Evolutionary conservation across 2,329 filamentous ascomycete genomes (phyloP).

Genomic region (Fusarium coicis): DNA sequence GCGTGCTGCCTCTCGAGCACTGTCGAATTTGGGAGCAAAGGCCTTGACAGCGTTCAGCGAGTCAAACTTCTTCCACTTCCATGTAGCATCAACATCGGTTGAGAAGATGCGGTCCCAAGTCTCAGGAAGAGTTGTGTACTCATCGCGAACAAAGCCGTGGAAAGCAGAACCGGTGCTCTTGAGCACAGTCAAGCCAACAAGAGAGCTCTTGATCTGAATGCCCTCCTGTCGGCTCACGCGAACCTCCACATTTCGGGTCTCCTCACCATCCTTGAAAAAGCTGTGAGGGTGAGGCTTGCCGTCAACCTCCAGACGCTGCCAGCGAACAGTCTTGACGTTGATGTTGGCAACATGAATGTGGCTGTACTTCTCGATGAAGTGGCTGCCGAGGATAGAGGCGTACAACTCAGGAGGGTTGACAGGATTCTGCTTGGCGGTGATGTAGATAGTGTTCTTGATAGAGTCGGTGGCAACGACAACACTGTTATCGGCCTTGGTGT

Average conservation of each 20-base stretch:
- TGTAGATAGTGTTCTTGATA: constrained; percentile 97
- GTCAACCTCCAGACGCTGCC: constrained; percentile 88
- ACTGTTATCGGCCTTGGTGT: constrained; percentile 93
- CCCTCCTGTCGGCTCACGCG: constrained; percentile 74
- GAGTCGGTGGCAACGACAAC: constrained; percentile 96
- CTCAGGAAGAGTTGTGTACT: constrained; percentile 90
- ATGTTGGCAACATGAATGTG: constrained; percentile 90
- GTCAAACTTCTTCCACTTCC: constrained; percentile 83
- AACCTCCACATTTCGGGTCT: constrained; percentile 86
- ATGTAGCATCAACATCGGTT: constrained; percentile 88
- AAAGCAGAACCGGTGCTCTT: constrained; percentile 98
- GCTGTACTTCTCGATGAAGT: constrained; percentile 88
- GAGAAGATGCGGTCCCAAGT: constrained; percentile 95
- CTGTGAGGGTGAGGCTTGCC: constrained; percentile 94
- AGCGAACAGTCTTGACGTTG: constrained; percentile 85
- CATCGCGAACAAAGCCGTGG: constrained; percentile 92
- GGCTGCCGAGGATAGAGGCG: constrained; percentile 82
- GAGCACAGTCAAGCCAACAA: constrained; percentile 85
- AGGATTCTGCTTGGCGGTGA: constrained; percentile 92
- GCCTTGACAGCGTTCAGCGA: constrained; percentile 74
- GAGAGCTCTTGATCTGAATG: constrained; percentile 79
- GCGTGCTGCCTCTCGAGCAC: constrained; percentile 81
- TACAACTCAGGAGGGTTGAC: constrained; percentile 94
- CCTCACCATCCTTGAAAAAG: constrained; percentile 89
- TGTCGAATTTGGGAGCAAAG: constrained; percentile 75